Percentiles rank a stretch among this genome's conserved stretches.
phyloP scores from a whole-genome alignment of 768 basidiomycete species.

The Russula griseocarnosa region DNA sequence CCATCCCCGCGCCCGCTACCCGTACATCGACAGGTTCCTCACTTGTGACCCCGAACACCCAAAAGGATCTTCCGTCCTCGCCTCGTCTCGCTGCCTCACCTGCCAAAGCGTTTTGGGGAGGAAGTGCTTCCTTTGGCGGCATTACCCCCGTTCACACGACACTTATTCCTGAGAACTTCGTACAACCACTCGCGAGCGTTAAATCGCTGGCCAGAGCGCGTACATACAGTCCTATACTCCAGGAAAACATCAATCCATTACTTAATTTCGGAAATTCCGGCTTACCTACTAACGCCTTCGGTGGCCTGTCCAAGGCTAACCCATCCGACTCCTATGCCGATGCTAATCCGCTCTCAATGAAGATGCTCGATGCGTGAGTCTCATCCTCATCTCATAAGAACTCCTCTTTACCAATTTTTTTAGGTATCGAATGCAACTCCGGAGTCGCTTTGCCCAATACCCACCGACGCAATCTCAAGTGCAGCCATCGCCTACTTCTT shows the following conservation, averaged over 20 bases:
- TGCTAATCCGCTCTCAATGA: conserved; percentile 78
- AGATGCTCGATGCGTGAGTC: conserved; percentile 74
- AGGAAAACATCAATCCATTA: conserved; percentile 77
- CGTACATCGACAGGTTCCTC: conserved; percentile 26
- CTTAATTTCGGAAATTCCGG: conserved; percentile 46
- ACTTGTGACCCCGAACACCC: conserved; percentile 62
- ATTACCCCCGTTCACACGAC: conserved; percentile 83
- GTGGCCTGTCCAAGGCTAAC: conserved; percentile 32
- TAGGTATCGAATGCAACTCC: conserved; percentile 83
- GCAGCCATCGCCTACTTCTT: conserved; percentile 28
- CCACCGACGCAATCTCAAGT: conserved; percentile 41
- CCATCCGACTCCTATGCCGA: conserved; percentile 78
- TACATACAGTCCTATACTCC: conserved; percentile 37
- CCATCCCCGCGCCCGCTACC: conserved; percentile 34
- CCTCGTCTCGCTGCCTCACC: conserved; percentile 43
- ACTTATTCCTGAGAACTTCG: conserved; percentile 59
- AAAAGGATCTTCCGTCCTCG: conserved; percentile 71
- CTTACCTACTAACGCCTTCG: conserved; percentile 33
- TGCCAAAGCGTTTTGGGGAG: conserved; percentile 74
- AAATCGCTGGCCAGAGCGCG: conserved; percentile 24
- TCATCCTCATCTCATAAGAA: conserved; percentile 10
- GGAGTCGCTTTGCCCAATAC: conserved; percentile 84
- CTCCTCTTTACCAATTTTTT: conserved; percentile 10
- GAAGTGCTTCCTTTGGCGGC: conserved; percentile 55
- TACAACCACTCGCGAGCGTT: conserved; percentile 19